A percentile compares a stretch with the other conserved stretches of the same genome.
phyloP scores from a whole-genome alignment of 2,329 filamentous ascomycete species.

The Leptoxyphium fumago region DNA sequence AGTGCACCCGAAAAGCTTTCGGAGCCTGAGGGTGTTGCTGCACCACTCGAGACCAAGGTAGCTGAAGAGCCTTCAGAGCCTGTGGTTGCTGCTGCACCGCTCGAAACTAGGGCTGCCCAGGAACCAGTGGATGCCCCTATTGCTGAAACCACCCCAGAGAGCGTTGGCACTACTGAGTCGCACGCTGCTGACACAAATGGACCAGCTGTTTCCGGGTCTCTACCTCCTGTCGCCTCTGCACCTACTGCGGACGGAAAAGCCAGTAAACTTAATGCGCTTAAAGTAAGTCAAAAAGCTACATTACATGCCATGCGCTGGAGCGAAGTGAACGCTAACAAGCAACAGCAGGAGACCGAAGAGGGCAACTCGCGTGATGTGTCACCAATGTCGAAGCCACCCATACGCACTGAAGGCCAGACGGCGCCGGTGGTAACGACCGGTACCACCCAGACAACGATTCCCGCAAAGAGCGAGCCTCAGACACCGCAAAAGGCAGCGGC shows the following conservation, averaged over 20 bases:
- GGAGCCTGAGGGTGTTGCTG: too few relatives aligned
- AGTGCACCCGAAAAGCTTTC: too few relatives aligned
- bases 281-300: conserved; percentile 1
- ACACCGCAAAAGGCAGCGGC: conserved; percentile 14
- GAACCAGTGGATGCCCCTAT: too few relatives aligned
- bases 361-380: conserved; percentile 26
- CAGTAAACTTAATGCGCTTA: background rate
- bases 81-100: too few relatives aligned
- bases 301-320: conserved; percentile 5
- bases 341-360: conserved; percentile 6
- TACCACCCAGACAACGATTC: conserved; percentile 15
- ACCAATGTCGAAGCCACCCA: conserved; percentile 25
- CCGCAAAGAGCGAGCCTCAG: conserved; percentile 5
- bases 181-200: conserved; percentile 23
- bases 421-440: conserved; percentile 28
- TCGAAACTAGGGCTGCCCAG: too few relatives aligned
- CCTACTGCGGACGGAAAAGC: background rate
- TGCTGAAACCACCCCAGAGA: background rate
- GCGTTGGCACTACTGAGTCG: conserved; percentile 5
- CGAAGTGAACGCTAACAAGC: conserved; percentile 4
- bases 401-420: conserved; percentile 17
- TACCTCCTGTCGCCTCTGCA: conserved; percentile 2
- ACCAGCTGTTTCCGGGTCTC: conserved; percentile 18
- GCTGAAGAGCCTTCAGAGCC: too few relatives aligned
- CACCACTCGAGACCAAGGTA: too few relatives aligned